Evolutionary conservation across 2,329 filamentous ascomycete genomes (phyloP).

Genomic region (Venturia asperata): DNA sequence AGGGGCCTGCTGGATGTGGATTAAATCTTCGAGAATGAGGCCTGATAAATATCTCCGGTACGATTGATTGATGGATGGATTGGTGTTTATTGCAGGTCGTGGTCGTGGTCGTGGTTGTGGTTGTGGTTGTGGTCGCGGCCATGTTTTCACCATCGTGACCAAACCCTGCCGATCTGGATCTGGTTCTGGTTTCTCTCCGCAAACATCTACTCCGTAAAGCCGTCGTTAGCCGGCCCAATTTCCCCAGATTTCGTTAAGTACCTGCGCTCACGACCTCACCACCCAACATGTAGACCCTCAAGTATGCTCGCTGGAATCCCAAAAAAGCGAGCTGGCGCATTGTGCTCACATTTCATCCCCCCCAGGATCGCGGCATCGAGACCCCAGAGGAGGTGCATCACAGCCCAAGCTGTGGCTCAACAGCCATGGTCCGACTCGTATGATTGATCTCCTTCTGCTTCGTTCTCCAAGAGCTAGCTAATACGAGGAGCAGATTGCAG

Average conservation of each 20-base stretch:
- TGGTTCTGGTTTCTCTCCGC: too few relatives aligned
- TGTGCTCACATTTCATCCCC: too few relatives aligned
- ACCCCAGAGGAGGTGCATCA: slow-evolving; percentile 38
- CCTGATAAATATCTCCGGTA: too few relatives aligned
- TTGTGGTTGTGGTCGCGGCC: too few relatives aligned
- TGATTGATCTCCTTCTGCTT: slow-evolving; percentile 22
- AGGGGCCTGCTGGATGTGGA: neutral
- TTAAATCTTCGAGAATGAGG: too few relatives aligned
- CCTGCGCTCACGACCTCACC: neutral
- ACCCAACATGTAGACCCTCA: neutral
- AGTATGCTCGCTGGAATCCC: neutral
- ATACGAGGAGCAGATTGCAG: slow-evolving; percentile 41
- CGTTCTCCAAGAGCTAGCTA: neutral
- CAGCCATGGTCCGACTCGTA: slow-evolving; percentile 54
- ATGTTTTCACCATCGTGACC: neutral
- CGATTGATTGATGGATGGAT: too few relatives aligned
- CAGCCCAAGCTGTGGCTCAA: slow-evolving; percentile 45
- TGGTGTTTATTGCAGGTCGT: too few relatives aligned
- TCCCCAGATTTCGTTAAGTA: slow-evolving; percentile 9
- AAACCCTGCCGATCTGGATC: neutral
- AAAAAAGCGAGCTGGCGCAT: neutral
- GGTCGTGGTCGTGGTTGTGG: too few relatives aligned
- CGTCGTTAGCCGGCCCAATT: neutral
- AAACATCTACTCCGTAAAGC: neutral
- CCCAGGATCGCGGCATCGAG: neutral